Conservation (phyloP, 495 filamentous ascomycete genomes). For the Rostrohypoxylon terebratum region DNA sequence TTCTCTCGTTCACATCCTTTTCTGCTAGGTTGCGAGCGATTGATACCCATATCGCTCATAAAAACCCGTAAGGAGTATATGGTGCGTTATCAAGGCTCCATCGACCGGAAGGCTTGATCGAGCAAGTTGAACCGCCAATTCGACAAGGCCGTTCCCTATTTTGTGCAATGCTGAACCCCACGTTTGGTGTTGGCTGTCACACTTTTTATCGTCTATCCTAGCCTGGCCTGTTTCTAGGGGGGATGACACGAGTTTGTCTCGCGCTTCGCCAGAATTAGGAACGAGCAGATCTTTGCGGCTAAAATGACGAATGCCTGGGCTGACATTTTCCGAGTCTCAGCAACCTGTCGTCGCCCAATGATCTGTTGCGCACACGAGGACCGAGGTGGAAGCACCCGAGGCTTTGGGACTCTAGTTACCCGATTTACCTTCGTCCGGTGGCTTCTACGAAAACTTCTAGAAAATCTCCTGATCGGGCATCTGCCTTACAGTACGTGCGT, state of each 20-base stretch:
- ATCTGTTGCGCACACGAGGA: slow-evolving; percentile 15
- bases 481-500: slow-evolving; percentile 22
- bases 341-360: slow-evolving; percentile 28
- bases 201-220: slow-evolving; percentile 14
- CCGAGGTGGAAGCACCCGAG: slow-evolving; percentile 39
- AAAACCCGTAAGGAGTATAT: slow-evolving; percentile 40
- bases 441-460: slow-evolving; percentile 47
- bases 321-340: slow-evolving; percentile 39
- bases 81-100: slow-evolving; percentile 37
- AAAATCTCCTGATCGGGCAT: slow-evolving; percentile 33
- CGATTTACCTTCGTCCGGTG: slow-evolving; percentile 22
- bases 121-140: slow-evolving; percentile 46
- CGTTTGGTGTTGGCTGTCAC: slow-evolving; percentile 31
- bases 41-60: slow-evolving; percentile 38
- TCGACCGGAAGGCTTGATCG: slow-evolving; percentile 40
- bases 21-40: slow-evolving; percentile 20
- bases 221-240: slow-evolving; percentile 2
- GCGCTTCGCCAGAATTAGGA: slow-evolving; percentile 33
- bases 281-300: slow-evolving; percentile 39
- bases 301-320: slow-evolving; percentile 37
- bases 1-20: slow-evolving; percentile 7
- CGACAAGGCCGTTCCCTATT: slow-evolving; percentile 29
- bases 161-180: slow-evolving; percentile 28
- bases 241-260: slow-evolving; percentile 33
- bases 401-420: slow-evolving; percentile 41